These are phyloP conservation scores for Quercus wislizeni DNA, from an alignment of 306 rosid species.

Conservation along the genomic window DNA sequence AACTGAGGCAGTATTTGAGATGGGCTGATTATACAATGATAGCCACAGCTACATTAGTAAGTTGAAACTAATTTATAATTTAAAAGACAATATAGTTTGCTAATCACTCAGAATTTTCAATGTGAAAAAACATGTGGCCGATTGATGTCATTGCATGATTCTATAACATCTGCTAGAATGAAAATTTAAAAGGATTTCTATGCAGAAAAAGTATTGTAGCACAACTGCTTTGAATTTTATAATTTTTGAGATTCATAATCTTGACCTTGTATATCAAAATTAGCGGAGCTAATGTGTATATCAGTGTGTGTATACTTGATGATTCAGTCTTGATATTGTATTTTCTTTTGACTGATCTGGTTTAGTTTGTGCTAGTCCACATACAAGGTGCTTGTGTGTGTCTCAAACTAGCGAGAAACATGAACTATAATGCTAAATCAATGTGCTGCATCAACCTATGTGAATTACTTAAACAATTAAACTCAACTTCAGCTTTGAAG, in stretches of 20 bases:
- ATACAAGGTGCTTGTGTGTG: not conserved
- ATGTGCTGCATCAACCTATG: not conserved
- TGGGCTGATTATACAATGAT: constrained; percentile 98
- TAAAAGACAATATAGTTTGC: not conserved
- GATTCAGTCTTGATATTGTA: not conserved
- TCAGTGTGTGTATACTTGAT: not conserved
- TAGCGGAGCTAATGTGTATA: not conserved
- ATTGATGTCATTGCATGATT: not conserved
- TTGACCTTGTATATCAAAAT: not conserved
- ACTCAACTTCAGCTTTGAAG: not conserved
- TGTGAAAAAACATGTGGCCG: constrained; percentile 12
- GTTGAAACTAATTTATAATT: constrained; percentile 24
- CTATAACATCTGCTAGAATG: not conserved
- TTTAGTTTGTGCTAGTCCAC: not conserved
- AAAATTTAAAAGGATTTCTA: not conserved
- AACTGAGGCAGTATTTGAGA: constrained; percentile 64
- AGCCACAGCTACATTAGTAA: constrained; percentile 86
- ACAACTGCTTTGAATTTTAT: not conserved
- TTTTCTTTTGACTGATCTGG: not conserved
- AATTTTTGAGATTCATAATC: not conserved
- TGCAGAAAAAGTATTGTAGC: not conserved
- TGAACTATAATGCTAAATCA: not conserved
- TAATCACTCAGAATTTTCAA: not conserved
- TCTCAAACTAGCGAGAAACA: not conserved
- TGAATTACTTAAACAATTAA: not conserved